phyloP scores from a whole-genome alignment of 495 filamentous ascomycete genomes.

The Talaromyces liani region DNA sequence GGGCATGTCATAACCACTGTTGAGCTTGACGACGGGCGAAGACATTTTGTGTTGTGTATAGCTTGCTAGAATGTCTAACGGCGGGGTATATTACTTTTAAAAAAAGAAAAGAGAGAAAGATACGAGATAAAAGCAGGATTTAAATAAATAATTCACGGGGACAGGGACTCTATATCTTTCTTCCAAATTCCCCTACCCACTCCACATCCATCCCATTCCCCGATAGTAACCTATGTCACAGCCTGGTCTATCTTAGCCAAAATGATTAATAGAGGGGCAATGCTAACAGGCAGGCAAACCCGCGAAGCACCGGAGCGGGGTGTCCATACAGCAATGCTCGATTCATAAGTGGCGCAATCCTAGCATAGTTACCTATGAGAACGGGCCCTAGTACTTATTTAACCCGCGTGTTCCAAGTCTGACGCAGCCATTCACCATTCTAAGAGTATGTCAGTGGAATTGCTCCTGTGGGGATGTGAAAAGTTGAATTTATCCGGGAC shows the following conservation, averaged over 20 bases:
- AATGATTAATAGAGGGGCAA: not conserved
- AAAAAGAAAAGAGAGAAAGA: not conserved
- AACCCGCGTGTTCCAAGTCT: not conserved
- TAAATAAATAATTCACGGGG: not conserved
- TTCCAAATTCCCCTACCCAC: not conserved
- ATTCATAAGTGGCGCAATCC: not conserved
- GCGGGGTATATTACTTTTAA: not conserved
- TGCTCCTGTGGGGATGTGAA: not conserved
- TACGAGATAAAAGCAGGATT: not conserved
- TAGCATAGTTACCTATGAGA: not conserved
- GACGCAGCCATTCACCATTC: not conserved
- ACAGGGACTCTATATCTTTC: conserved; percentile 1
- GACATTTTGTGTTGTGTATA: conserved; percentile 1
- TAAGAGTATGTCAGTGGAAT: not conserved
- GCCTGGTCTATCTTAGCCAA: not conserved
- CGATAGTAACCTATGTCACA: not conserved
- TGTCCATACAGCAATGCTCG: not conserved
- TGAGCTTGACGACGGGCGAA: conserved; percentile 59
- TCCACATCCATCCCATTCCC: not conserved
- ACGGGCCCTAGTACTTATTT: not conserved
- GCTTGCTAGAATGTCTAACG: not conserved
- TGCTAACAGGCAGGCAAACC: not conserved
- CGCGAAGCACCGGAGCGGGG: conserved; percentile 4
- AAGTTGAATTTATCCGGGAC: conserved; percentile 1
- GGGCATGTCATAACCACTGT: conserved; percentile 77